Percentiles rank a stretch among this genome's conserved stretches.
These are phyloP conservation scores for Fusarium napiforme DNA, from an alignment of 2,329 filamentous ascomycete species.

Conservation along the genomic window DNA sequence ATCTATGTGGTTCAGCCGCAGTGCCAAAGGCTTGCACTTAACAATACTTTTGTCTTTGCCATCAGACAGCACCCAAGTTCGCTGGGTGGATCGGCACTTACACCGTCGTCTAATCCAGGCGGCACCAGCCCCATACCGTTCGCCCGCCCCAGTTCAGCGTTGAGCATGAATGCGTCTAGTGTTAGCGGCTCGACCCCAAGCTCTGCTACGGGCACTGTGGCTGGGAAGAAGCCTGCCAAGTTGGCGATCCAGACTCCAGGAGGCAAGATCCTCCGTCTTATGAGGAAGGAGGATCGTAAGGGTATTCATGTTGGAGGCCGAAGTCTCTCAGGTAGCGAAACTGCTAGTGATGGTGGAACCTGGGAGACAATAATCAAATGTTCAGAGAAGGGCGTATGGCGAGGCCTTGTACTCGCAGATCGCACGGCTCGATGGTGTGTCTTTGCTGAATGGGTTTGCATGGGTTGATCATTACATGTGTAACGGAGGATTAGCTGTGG, in stretches of 20 bases:
- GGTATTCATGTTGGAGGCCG: conserved; percentile 61
- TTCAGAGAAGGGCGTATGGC: conserved; percentile 82
- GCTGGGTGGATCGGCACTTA: conserved; percentile 51
- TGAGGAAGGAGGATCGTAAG: conserved; percentile 79
- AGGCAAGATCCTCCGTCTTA: conserved; percentile 91
- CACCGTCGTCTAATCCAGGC: conserved; percentile 60
- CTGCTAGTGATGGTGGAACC: conserved; percentile 74
- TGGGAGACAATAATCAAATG: conserved; percentile 96
- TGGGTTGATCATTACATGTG: conserved; percentile 44
- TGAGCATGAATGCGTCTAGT: conserved; percentile 72
- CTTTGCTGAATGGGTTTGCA: conserved; percentile 86
- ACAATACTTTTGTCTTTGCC: conserved; percentile 98
- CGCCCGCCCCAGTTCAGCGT: conserved; percentile 67
- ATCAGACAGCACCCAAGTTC: conserved; percentile 90
- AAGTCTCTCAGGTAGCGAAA: conserved; percentile 60
- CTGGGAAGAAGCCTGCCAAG: conserved; percentile 88
- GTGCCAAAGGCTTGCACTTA: conserved; percentile 85
- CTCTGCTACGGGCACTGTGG: conserved; percentile 62
- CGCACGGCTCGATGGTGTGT: conserved; percentile 89
- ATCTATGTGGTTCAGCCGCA: conserved; percentile 97
- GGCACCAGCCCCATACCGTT: conserved; percentile 70
- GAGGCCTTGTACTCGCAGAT: conserved; percentile 84
- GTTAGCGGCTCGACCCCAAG: conserved; percentile 68
- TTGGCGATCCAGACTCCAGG: conserved; percentile 93
- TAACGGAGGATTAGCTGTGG: conserved; percentile 4